These are phyloP conservation scores for Neofusicoccum umdonicola DNA, from an alignment of 2,329 filamentous ascomycete genomes.

Conservation along the genomic window DNA sequence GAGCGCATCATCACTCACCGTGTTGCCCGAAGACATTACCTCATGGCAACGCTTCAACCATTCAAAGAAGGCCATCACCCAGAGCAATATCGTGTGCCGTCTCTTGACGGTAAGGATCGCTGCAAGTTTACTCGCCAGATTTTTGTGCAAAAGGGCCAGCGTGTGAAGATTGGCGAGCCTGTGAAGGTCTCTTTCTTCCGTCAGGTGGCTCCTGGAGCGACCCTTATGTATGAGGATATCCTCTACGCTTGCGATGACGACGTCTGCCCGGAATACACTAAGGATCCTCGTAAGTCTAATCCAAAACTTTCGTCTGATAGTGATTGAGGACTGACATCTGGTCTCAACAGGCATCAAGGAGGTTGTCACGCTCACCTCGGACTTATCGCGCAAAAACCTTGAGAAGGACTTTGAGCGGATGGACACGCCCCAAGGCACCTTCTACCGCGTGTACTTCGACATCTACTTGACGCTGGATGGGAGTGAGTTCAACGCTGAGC, in stretches of 20 bases:
- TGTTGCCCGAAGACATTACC: constrained; percentile 94
- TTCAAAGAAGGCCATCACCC: constrained; percentile 99
- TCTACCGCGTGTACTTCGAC: constrained; percentile 67
- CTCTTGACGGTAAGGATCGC: constrained; percentile 91
- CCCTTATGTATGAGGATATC: constrained; percentile 99
- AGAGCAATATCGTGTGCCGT: constrained; percentile 95
- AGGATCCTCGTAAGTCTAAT: constrained; percentile 85
- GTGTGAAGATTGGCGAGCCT: constrained; percentile 98
- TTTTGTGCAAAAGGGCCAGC: constrained; percentile 96
- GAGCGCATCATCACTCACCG: constrained; percentile 95
- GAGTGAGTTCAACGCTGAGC: constrained; percentile 94
- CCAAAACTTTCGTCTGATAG: not conserved
- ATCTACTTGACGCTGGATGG: constrained; percentile 87
- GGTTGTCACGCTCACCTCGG: constrained; percentile 94
- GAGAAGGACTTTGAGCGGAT: constrained; percentile 99
- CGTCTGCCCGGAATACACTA: constrained; percentile 97
- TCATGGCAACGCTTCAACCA: constrained; percentile 97
- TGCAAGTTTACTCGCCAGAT: constrained; percentile 99
- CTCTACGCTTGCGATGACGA: constrained; percentile 97
- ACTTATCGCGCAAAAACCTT: constrained; percentile 94
- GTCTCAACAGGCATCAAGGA: constrained; percentile 83
- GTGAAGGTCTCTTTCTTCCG: constrained; percentile 99
- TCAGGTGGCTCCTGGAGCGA: constrained; percentile 94
- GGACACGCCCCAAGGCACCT: constrained; percentile 89
- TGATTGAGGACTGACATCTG: constrained; percentile 14